Percentiles rank a stretch among this genome's conserved stretches.
These are phyloP conservation scores for Peronosclerospora sorghi DNA, from an alignment of 352 stramenopile species.

Conservation along the genomic window DNA sequence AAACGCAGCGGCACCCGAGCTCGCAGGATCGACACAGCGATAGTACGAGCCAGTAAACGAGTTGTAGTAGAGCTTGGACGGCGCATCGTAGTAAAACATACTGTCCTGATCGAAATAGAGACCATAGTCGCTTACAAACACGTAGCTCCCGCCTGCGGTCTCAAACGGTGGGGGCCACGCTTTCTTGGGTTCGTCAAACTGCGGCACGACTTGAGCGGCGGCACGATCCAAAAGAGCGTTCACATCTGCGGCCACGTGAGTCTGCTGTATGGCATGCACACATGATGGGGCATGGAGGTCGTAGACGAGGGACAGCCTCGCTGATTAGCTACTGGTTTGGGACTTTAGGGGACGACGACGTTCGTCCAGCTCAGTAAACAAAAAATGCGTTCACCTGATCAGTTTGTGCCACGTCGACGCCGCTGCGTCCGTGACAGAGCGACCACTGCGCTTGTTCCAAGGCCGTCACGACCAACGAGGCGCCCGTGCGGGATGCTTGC, in stretches of 20 bases:
- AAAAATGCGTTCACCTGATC: slow-evolving; percentile 37
- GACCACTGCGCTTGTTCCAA: slow-evolving; percentile 62
- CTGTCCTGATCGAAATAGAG: slow-evolving; percentile 76
- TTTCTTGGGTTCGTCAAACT: slow-evolving; percentile 64
- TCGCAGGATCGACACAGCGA: slow-evolving; percentile 17
- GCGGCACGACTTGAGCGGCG: slow-evolving; percentile 42
- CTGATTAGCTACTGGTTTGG: slow-evolving; percentile 23
- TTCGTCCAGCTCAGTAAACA: slow-evolving; percentile 22
- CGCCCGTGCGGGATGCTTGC: slow-evolving; percentile 11
- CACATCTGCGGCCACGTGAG: slow-evolving; percentile 36
- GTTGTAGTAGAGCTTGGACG: slow-evolving; percentile 68
- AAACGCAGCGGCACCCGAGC: slow-evolving; percentile 27
- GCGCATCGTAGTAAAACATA: slow-evolving; percentile 78
- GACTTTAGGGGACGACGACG: slow-evolving; percentile 4
- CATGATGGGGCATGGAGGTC: slow-evolving; percentile 6
- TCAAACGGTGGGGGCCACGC: slow-evolving; percentile 69
- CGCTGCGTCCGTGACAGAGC: slow-evolving; percentile 46
- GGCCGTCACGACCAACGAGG: slow-evolving; percentile 47
- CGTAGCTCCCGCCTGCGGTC: slow-evolving; percentile 61
- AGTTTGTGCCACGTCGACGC: slow-evolving; percentile 18
- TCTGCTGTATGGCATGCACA: slow-evolving; percentile 16
- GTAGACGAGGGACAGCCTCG: slow-evolving; percentile 15
- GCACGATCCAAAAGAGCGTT: slow-evolving; percentile 45
- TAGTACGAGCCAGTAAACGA: slow-evolving; percentile 63
- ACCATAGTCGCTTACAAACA: slow-evolving; percentile 50